phyloP scores from a whole-genome alignment of 148 eudicot genomes.

The Heliosperma pusillum region DNA sequence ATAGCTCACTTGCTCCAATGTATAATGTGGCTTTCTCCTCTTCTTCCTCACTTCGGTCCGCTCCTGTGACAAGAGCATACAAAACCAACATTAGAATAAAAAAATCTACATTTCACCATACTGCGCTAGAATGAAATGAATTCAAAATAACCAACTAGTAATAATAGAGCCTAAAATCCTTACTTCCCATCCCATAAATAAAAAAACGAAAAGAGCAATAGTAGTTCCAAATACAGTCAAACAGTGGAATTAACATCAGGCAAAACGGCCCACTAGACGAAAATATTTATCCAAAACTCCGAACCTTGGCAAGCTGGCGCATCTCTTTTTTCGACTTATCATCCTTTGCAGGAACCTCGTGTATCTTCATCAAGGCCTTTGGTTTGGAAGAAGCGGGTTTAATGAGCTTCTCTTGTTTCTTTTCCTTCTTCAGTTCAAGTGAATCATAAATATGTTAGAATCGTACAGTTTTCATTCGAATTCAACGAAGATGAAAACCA shows the following conservation, averaged over 20 bases:
- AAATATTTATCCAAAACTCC: neutral
- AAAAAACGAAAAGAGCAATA: too few relatives aligned
- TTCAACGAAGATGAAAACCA: neutral
- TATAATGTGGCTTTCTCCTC: constrained; percentile 80
- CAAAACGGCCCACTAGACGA: neutral
- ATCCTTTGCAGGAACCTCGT: neutral
- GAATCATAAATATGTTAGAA: neutral
- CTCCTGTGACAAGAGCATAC: constrained; percentile 46
- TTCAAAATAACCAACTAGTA: neutral
- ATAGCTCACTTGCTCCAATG: constrained; percentile 64
- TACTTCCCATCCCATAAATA: neutral
- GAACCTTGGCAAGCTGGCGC: constrained; percentile 19
- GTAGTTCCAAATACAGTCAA: neutral
- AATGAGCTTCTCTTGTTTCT: neutral
- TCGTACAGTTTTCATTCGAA: neutral
- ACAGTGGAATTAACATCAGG: neutral
- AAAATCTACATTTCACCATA: neutral
- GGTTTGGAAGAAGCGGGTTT: constrained; percentile 4
- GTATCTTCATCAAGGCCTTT: constrained; percentile 3
- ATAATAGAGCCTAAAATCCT: neutral
- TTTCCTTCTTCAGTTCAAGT: constrained; percentile 8
- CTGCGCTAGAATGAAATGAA: neutral
- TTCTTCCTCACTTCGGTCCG: constrained; percentile 79
- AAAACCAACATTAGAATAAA: constrained; percentile 13
- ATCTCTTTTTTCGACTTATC: constrained; percentile 20